A percentile compares a stretch with the other conserved stretches of the same genome.
These are phyloP conservation scores for Leishmania mexicana DNA, from an alignment of 208 protist genomes.

Conservation along the genomic window DNA sequence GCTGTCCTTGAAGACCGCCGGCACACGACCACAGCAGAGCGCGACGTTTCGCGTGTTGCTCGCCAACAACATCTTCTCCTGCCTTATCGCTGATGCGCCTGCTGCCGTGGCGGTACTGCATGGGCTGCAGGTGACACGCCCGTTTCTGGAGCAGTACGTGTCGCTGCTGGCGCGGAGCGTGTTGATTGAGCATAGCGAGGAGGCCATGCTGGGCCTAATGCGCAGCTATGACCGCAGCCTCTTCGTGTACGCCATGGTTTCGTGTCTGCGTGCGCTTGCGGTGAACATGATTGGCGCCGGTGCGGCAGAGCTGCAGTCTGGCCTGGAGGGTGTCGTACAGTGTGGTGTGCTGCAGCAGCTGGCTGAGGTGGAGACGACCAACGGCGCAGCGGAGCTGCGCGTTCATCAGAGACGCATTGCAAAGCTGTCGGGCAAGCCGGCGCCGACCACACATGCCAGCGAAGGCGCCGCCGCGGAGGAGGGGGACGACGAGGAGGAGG, in stretches of 20 bases:
- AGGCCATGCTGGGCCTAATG: slow-evolving; percentile 33
- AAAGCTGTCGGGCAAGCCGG: slow-evolving; percentile 19
- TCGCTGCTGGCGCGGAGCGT: slow-evolving; percentile 20
- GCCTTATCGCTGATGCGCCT: slow-evolving; percentile 47
- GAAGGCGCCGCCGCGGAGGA: slow-evolving; percentile 19
- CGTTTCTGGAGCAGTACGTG: slow-evolving; percentile 68
- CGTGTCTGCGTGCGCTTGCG: slow-evolving; percentile 24
- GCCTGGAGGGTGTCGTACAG: slow-evolving; percentile 46
- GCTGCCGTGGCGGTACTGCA: slow-evolving; percentile 45
- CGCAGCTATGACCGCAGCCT: slow-evolving; percentile 77
- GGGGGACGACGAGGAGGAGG: slow-evolving; percentile 32
- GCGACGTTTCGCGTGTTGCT: slow-evolving; percentile 68
- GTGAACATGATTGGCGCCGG: slow-evolving; percentile 15
- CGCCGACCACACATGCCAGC: slow-evolving; percentile 7
- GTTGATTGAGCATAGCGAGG: slow-evolving; percentile 16
- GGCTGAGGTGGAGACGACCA: slow-evolving; percentile 37
- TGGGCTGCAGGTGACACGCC: slow-evolving; percentile 26
- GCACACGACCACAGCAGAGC: slow-evolving; percentile 33
- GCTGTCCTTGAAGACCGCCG: slow-evolving; percentile 36
- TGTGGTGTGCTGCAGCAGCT: slow-evolving; percentile 49
- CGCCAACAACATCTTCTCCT: slow-evolving; percentile 69
- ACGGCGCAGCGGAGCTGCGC: slow-evolving; percentile 35
- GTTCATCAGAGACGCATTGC: slow-evolving; percentile 29
- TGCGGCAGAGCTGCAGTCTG: slow-evolving; percentile 42
- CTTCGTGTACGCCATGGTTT: slow-evolving; percentile 57